Evolutionary conservation across 768 basidiomycete species (phyloP).

Genomic region (Tylopilus felleus): DNA sequence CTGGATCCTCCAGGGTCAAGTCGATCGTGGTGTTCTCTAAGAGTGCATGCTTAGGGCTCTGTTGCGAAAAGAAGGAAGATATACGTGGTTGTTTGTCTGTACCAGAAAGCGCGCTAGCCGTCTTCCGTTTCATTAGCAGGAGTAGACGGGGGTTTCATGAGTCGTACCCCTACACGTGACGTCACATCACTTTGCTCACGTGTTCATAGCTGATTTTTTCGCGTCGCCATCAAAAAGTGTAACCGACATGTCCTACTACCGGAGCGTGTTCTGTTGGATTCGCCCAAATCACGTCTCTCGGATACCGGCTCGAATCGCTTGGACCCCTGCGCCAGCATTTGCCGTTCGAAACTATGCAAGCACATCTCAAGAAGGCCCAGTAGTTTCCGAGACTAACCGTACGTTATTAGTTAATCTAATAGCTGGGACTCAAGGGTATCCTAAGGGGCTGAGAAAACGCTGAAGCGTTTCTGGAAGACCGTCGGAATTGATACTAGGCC

Average conservation of each 20-base stretch:
- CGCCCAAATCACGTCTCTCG: slow-evolving; percentile 3
- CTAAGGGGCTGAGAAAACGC: slow-evolving; percentile 79
- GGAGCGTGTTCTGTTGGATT: slow-evolving; percentile 4
- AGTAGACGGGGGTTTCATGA: too few species aligned
- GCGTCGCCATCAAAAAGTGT: background rate
- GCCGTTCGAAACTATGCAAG: slow-evolving; percentile 13
- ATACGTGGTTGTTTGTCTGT: slow-evolving; percentile 35
- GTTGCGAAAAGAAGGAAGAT: slow-evolving; percentile 40
- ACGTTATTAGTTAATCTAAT: slow-evolving; percentile 18
- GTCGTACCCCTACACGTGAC: slow-evolving; percentile 17
- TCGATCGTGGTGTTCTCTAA: slow-evolving; percentile 42
- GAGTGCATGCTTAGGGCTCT: slow-evolving; percentile 15
- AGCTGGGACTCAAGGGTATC: slow-evolving; percentile 2
- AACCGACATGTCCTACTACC: slow-evolving; percentile 8
- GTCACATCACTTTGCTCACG: slow-evolving; percentile 22
- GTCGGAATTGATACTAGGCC: slow-evolving; percentile 69
- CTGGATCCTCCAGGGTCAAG: slow-evolving; percentile 45
- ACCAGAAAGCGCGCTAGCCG: background rate
- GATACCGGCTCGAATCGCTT: background rate
- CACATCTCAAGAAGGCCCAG: slow-evolving; percentile 38
- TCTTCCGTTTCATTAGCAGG: slow-evolving; percentile 21
- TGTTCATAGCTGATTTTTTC: slow-evolving; percentile 14
- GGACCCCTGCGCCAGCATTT: background rate
- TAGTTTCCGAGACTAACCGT: slow-evolving; percentile 66
- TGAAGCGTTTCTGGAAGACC: slow-evolving; percentile 92